Evolutionary conservation across 2,329 filamentous ascomycete species (phyloP).

Genomic region (Lecanicillium sp.): DNA sequence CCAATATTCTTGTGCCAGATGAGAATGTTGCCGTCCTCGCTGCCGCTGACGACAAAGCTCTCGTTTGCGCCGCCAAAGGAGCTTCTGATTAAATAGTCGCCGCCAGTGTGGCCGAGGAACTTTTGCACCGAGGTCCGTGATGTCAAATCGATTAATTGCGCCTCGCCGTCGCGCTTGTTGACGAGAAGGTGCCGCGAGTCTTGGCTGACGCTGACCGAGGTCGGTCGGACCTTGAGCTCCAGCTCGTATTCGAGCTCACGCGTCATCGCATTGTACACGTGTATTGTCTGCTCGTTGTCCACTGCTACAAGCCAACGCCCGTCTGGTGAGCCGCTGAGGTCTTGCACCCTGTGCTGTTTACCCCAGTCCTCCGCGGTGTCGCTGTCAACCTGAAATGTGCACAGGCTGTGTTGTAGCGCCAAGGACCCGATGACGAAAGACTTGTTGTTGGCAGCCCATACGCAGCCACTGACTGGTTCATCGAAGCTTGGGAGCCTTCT

Average conservation of each 20-base stretch:
- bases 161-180: slow-evolving; percentile 69
- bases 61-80: slow-evolving; percentile 84
- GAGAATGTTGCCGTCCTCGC: slow-evolving; percentile 70
- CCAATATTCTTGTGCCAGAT: slow-evolving; percentile 90
- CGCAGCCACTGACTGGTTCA: slow-evolving; percentile 82
- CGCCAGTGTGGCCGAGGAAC: slow-evolving; percentile 70
- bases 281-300: slow-evolving; percentile 60
- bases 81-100: slow-evolving; percentile 71
- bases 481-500: slow-evolving; percentile 61
- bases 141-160: slow-evolving; percentile 71
- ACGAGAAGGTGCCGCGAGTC: slow-evolving; percentile 79
- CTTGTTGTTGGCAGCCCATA: slow-evolving; percentile 75
- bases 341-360: slow-evolving; percentile 68
- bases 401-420: slow-evolving; percentile 58
- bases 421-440: slow-evolving; percentile 75
- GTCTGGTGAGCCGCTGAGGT: slow-evolving; percentile 75
- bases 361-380: slow-evolving; percentile 58
- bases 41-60: slow-evolving; percentile 85
- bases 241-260: slow-evolving; percentile 70
- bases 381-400: slow-evolving; percentile 62
- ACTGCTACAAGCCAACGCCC: slow-evolving; percentile 74
- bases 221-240: slow-evolving; percentile 56
- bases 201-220: slow-evolving; percentile 71
- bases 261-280: slow-evolving; percentile 75
- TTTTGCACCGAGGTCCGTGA: slow-evolving; percentile 63